Percentiles rank a stretch among this genome's conserved stretches.
Evolutionary conservation across 805 yeast genomes (phyloP).

Genomic region (Suhomyces emberorum): DNA sequence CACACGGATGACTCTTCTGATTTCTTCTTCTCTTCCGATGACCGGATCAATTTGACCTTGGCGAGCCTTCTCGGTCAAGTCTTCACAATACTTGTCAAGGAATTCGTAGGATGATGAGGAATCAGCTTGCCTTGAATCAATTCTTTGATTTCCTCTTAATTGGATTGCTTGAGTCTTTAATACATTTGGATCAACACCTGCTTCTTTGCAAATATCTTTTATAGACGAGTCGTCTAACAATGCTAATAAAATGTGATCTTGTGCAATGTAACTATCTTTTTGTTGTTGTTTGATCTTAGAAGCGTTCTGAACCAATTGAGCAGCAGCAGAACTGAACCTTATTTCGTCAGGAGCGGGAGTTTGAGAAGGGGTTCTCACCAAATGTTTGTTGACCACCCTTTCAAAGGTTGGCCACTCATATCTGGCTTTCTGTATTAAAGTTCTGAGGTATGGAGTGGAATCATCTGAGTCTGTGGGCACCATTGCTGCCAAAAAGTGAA

Average conservation of each 20-base stretch:
- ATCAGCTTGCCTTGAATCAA: conserved; percentile 92
- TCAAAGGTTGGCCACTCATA: conserved; percentile 82
- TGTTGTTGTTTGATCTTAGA: conserved; percentile 78
- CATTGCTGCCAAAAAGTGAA: conserved; percentile 91
- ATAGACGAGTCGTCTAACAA: conserved; percentile 75
- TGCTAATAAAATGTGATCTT: conserved; percentile 88
- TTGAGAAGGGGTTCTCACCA: conserved; percentile 85
- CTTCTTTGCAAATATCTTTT: conserved; percentile 68
- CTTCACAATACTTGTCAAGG: conserved; percentile 84
- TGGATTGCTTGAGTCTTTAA: conserved; percentile 74
- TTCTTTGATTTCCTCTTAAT: conserved; percentile 85
- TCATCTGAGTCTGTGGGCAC: conserved; percentile 53
- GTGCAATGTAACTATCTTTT: conserved; percentile 88
- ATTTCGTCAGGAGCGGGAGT: conserved; percentile 85
- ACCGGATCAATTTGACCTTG: conserved; percentile 97
- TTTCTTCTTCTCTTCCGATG: conserved; percentile 98
- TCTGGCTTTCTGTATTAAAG: conserved; percentile 79
- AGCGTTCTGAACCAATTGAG: conserved; percentile 71
- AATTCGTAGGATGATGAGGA: conserved; percentile 83
- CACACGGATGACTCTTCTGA: conserved; percentile 90
- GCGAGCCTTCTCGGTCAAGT: conserved; percentile 89
- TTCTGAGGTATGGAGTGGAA: conserved; percentile 61
- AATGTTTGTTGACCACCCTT: conserved; percentile 71
- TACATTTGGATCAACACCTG: conserved; percentile 62
- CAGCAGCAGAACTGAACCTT: conserved; percentile 70